Conservation (phyloP, 1,284 basidiomycete species). For the Microbotryum silenes-acaulis region DNA sequence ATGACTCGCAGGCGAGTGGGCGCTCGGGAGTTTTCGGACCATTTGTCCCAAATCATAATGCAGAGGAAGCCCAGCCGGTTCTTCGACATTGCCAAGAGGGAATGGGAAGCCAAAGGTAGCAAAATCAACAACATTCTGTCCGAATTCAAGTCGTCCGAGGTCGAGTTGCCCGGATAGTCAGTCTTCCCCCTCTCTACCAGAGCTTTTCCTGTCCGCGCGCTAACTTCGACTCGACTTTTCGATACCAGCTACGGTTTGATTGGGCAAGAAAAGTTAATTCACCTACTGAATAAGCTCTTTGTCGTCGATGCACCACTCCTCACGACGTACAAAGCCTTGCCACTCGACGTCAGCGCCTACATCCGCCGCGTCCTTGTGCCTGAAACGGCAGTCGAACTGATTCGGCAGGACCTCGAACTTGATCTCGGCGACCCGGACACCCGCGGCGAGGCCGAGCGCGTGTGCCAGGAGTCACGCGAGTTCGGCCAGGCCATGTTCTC, state of each 20-base stretch:
- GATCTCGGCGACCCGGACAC: neutral
- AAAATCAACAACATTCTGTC: constrained; percentile 16
- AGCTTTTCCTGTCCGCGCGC: neutral
- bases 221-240: neutral
- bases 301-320: constrained; percentile 18
- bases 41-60: constrained; percentile 14
- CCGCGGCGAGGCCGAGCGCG: constrained; percentile 3
- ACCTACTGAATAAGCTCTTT: constrained; percentile 10
- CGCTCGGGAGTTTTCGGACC: neutral
- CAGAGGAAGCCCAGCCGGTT: constrained; percentile 13
- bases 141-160: constrained; percentile 27
- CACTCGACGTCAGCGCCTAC: constrained; percentile 25
- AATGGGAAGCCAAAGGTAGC: constrained; percentile 17
- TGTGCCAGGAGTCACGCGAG: constrained; percentile 15
- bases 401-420: constrained; percentile 19
- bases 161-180: constrained; percentile 35
- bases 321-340: neutral
- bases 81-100: constrained; percentile 15
- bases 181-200: neutral
- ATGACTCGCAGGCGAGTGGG: constrained; percentile 16
- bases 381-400: constrained; percentile 30
- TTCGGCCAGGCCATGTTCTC: constrained; percentile 29
- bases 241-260: constrained; percentile 29
- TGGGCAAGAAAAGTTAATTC: constrained; percentile 25
- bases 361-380: constrained; percentile 34